These are phyloP conservation scores for Globisporangium okanoganense DNA, from an alignment of 352 stramenopile genomes.

Conservation along the genomic window DNA sequence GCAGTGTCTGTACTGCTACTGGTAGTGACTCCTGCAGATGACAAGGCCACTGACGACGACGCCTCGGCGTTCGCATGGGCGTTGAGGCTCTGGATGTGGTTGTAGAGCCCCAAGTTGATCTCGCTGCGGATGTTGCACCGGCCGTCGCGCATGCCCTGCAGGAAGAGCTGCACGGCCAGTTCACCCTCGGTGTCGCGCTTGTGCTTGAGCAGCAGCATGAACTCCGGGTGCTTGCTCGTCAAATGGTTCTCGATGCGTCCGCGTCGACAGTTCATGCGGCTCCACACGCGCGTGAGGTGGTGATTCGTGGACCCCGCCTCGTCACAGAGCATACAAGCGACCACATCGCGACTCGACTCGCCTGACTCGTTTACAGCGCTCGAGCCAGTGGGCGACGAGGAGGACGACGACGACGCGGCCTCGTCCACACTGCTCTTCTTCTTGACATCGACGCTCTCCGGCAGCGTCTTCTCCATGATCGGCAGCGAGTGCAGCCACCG, in stretches of 20 bases:
- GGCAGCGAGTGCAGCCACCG: conserved; percentile 74
- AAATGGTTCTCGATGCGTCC: conserved; percentile 78
- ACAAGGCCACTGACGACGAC: background rate
- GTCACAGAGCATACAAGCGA: conserved; percentile 80
- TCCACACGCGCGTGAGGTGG: conserved; percentile 70
- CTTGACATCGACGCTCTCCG: conserved; percentile 27
- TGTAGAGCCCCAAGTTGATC: conserved; percentile 61
- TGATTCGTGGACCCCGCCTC: conserved; percentile 49
- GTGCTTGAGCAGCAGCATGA: conserved; percentile 74
- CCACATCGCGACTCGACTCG: conserved; percentile 38
- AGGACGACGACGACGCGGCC: background rate
- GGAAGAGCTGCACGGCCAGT: conserved; percentile 66
- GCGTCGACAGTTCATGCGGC: conserved; percentile 63
- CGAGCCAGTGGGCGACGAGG: background rate
- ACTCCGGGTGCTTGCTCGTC: conserved; percentile 77
- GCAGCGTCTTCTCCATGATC: conserved; percentile 66
- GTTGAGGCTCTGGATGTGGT: conserved; percentile 30
- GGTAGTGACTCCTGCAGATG: background rate
- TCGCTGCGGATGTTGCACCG: conserved; percentile 65
- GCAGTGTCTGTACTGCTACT: background rate
- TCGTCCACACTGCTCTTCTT: conserved; percentile 17
- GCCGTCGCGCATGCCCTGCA: conserved; percentile 71
- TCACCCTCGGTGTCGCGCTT: conserved; percentile 74
- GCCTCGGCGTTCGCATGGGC: background rate
- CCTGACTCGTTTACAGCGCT: conserved; percentile 8